Evolutionary conservation across 306 rosid species (phyloP).

Genomic region (Rosa lucieae): DNA sequence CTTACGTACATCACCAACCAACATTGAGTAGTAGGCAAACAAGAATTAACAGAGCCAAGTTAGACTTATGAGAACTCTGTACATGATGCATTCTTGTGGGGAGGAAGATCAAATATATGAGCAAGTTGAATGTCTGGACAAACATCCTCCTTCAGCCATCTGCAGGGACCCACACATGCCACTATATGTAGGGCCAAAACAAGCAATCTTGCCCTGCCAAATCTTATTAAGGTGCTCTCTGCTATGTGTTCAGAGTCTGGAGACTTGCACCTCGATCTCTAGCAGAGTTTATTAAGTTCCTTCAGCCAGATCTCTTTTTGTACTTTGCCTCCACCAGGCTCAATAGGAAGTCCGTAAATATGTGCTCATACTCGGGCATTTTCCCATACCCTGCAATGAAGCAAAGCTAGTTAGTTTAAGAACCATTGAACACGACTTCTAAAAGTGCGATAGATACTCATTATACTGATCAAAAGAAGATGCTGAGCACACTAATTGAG

Average conservation of each 20-base stretch:
- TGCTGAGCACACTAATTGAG: background rate
- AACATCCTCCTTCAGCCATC: slow-evolving; percentile 10
- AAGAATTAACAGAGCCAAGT: slow-evolving; percentile 15
- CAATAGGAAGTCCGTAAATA: slow-evolving; percentile 86
- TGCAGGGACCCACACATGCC: slow-evolving; percentile 20
- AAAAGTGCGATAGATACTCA: background rate
- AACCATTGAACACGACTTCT: background rate
- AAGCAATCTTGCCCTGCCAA: slow-evolving; percentile 13
- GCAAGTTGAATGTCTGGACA: slow-evolving; percentile 3
- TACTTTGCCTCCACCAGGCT: slow-evolving; percentile 57
- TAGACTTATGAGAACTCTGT: slow-evolving; percentile 19
- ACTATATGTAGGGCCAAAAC: slow-evolving; percentile 2
- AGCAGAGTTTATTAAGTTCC: slow-evolving; percentile 10
- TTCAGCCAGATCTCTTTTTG: slow-evolving; percentile 53
- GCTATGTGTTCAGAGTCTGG: background rate
- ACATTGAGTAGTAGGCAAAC: background rate
- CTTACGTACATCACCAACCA: background rate
- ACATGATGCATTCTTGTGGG: slow-evolving; percentile 14
- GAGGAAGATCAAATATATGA: background rate
- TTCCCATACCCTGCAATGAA: slow-evolving; percentile 78
- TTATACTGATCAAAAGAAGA: background rate
- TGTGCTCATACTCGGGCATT: slow-evolving; percentile 92
- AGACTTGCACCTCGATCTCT: slow-evolving; percentile 1
- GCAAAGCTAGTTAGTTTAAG: background rate
- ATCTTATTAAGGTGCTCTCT: slow-evolving; percentile 7